Base-by-base conservation (phyloP, 176 grass and related monocot species). In the Chloris gayana region DNA sequence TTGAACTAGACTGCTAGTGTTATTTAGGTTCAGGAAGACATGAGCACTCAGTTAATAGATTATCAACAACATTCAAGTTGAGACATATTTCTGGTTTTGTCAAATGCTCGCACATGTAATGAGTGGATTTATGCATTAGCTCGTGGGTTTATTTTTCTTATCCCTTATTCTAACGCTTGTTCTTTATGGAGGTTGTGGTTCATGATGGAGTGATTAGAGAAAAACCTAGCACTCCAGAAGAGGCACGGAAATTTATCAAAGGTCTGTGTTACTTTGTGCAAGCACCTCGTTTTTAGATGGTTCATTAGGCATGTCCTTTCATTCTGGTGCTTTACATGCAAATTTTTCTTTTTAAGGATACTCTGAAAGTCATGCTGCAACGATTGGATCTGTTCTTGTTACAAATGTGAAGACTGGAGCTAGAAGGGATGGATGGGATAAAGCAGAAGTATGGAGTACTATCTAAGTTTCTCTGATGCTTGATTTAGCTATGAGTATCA, bases 121-220 rank as follows among this genome's bases (percentile, higher is more conserved):
- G 14, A 25, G 24, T 63, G 33, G 13, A 22, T 75, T 26, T 29
- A 51, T 38, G 33, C 44, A 90, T 25, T 82, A 25, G 15, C 58
- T 54, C 59, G 65, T 67, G 42, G n/a, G n/a, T 38, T 77, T 50
- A 5, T 2, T 57, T 59, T 50, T 64, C 2, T 54, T 18, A 66
- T 33, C 25, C 67, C 29, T n/a, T n/a, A 3, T 67, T 65, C 19
- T 77, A 39, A 58, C 62, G 26, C 46, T 66, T 82, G 18, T 86
- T 44, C 22, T 59, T 84, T 84, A 31, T 88, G 82, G 14, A 98
- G 95, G 92, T 98, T 87, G 95, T 98, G 53, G 35, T 98, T 29
- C 92, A 98, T 95, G 92, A 93, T 41, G 92, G 95, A 39, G 86
- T 88, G 64, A 95, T 98, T 85, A 94, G 95, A 74, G 95, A 98